A percentile compares a stretch with the other conserved stretches of the same genome.
Evolutionary conservation across 495 filamentous ascomycete genomes (phyloP).

Genomic region (Penicillium chermesinum): DNA sequence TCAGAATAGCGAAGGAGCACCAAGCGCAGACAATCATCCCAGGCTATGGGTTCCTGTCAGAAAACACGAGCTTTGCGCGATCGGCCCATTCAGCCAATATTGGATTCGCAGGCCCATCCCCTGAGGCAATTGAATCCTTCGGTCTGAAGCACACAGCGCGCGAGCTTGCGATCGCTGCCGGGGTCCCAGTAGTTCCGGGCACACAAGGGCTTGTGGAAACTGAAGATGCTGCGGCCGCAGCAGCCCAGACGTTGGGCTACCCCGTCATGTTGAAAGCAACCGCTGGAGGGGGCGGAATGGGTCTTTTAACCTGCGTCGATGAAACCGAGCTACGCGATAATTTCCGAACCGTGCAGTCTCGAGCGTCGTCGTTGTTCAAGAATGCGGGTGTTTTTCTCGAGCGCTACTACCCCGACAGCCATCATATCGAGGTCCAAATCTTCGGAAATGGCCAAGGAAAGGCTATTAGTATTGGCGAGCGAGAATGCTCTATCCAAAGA

Average conservation of each 20-base stretch:
- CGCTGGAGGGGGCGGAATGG: constrained; percentile 56
- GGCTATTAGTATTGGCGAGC: constrained; percentile 38
- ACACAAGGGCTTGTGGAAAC: constrained; percentile 41
- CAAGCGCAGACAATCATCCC: constrained; percentile 48
- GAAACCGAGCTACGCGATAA: constrained; percentile 34
- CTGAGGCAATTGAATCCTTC: constrained; percentile 49
- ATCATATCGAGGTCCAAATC: constrained; percentile 46
- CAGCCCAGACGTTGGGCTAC: constrained; percentile 43
- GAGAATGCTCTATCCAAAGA: constrained; percentile 45
- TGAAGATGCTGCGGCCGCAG: constrained; percentile 41
- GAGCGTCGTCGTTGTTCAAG: constrained; percentile 40
- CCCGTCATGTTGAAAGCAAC: constrained; percentile 57
- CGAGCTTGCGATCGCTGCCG: constrained; percentile 44
- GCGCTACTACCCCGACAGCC: constrained; percentile 36
- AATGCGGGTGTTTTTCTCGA: constrained; percentile 45
- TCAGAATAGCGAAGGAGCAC: constrained; percentile 40
- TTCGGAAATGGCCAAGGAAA: constrained; percentile 41
- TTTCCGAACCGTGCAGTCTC: constrained; percentile 30
- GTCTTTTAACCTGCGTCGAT: constrained; percentile 37
- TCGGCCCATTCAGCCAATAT: constrained; percentile 44
- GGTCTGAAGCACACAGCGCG: constrained; percentile 55
- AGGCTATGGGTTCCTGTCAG: constrained; percentile 55
- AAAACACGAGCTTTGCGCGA: constrained; percentile 54
- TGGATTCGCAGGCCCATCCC: constrained; percentile 49
- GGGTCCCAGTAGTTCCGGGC: constrained; percentile 51